Evolutionary conservation across 495 filamentous ascomycete species (phyloP), one percentile per base, ranked within the genome.

Genomic region (Gamarada debralockiae): DNA sequence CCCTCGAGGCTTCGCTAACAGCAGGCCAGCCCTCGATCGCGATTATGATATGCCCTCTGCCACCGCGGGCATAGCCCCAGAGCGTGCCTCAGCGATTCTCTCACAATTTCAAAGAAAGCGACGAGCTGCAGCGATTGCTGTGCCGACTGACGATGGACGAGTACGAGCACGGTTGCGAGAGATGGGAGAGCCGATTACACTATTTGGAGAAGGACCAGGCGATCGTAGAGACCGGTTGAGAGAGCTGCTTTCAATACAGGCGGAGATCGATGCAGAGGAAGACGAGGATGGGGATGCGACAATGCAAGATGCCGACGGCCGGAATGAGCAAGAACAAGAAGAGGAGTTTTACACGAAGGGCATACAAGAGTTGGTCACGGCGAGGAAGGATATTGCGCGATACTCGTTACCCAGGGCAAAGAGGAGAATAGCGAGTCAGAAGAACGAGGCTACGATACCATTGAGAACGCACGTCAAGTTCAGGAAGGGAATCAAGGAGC

Each of bases 341-440:
- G 93, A 97, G 65, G 93, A 98, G 58, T 97, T 97, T 65, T 99
- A 97, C 65, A 96, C 92, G 0, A 79, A 85, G 45, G 93, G 95
- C 0, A 74, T 77, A 2, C 70, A 79, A 9, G 86, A 87, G 44
- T 71, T 99, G 10, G 72, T 96, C 15, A 75, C 85, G 18, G 89
- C 90, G 4, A 77, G 93, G 41, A 85, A 81, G 63, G 78, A 82
- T 8, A 95, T 99, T 50, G 95, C 93, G 6, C 73, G 78, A 15
- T 97, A 84, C 67, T 95, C 90, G 14, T 68, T 99, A 23, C 92
- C 91, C 3, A 75, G 87, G 42, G 90, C 93, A 41, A 89, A 87
- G 64, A 71, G 75, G 48, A 76, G 92, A 50, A 77, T 96, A 7
- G 81, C 79, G 3, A 83, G 81, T 44, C 88, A 95, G 62, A 87